Evolutionary conservation across 768 basidiomycete species (phyloP).

Genomic region (Mycena kentingensis): DNA sequence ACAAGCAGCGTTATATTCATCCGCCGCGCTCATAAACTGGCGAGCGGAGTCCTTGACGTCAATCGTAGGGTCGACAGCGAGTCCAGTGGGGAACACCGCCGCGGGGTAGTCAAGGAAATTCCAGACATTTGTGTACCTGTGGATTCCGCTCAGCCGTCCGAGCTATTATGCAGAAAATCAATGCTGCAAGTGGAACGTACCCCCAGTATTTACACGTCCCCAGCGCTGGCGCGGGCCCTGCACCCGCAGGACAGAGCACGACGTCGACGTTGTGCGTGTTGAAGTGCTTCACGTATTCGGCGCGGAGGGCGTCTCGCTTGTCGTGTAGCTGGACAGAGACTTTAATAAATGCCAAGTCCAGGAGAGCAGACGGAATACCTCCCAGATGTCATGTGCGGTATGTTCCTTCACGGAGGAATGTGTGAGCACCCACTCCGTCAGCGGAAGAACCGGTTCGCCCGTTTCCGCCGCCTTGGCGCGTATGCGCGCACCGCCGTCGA

Average conservation of each 20-base stretch:
- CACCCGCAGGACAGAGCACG: conserved; percentile 39
- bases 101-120: conserved; percentile 49
- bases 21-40: conserved; percentile 19
- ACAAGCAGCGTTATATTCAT: conserved; percentile 7
- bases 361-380: not conserved
- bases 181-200: conserved; percentile 20
- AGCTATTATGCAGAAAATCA: not conserved
- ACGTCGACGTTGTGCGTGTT: conserved; percentile 40
- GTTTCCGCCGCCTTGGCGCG: conserved; percentile 6
- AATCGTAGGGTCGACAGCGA: conserved; percentile 27
- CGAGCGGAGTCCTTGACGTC: conserved; percentile 22
- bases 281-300: conserved; percentile 39
- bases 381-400: conserved; percentile 5
- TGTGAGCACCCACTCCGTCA: conserved; percentile 16
- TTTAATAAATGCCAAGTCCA: conserved; percentile 17
- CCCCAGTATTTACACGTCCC: conserved; percentile 41
- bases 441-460: conserved; percentile 6
- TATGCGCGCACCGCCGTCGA: conserved; percentile 7
- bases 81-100: conserved; percentile 47
- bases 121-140: conserved; percentile 43
- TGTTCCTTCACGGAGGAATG: conserved; percentile 2
- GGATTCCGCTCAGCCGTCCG: not conserved
- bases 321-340: conserved; percentile 31
- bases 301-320: conserved; percentile 36
- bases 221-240: conserved; percentile 39